Percentiles rank a stretch among this genome's conserved stretches.
phyloP scores from a whole-genome alignment of 331 rosid species.

The Arachis monticola region DNA sequence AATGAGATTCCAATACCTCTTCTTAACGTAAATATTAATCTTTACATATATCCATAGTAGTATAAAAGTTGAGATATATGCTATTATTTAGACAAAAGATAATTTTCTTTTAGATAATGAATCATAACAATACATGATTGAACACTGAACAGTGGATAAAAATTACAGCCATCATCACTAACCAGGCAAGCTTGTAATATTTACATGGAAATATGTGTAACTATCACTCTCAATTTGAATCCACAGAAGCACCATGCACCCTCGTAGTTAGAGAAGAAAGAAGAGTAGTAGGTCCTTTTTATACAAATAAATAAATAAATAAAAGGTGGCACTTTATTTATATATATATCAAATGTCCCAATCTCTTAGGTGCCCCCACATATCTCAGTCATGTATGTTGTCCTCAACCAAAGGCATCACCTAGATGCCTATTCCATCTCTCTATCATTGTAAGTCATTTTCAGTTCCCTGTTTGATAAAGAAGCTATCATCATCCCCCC shows the following conservation, averaged over 20 bases:
- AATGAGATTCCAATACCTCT: too few species aligned
- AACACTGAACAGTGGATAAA: too few species aligned
- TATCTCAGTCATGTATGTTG: conserved; percentile 78
- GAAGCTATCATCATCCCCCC: conserved; percentile 55
- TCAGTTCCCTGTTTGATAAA: conserved; percentile 59
- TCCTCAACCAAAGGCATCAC: conserved; percentile 60
- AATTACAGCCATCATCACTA: too few species aligned
- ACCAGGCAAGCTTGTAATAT: not conserved
- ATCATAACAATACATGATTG: not conserved
- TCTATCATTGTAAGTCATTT: conserved; percentile 76
- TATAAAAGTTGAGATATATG: too few species aligned
- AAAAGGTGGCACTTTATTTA: conserved; percentile 40
- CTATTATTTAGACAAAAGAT: too few species aligned
- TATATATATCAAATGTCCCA: conserved; percentile 60
- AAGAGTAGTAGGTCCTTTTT: conserved; percentile 24
- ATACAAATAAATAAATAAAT: not conserved
- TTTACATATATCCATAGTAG: too few species aligned
- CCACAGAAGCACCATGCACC: not conserved
- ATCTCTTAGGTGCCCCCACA: conserved; percentile 65
- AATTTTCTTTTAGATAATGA: too few species aligned
- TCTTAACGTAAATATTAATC: too few species aligned
- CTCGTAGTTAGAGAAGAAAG: conserved; percentile 43
- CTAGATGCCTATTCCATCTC: conserved; percentile 82
- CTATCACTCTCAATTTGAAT: conserved; percentile 32
- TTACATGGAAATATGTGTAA: conserved; percentile 23